phyloP scores from a whole-genome alignment of 176 grass and related monocot genomes.

The Pharus latifolius region DNA sequence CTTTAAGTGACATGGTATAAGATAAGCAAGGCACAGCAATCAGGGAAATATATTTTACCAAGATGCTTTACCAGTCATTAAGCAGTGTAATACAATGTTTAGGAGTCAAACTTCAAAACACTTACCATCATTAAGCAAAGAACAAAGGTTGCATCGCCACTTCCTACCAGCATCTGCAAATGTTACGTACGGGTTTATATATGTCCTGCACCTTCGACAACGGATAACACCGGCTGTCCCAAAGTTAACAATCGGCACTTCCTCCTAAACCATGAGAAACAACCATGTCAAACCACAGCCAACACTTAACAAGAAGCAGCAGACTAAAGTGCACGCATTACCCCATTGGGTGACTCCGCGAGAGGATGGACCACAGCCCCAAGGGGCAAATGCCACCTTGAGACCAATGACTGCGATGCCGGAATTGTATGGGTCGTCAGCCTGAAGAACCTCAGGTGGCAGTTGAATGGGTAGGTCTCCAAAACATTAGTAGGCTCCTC shows the following conservation, averaged over 20 bases:
- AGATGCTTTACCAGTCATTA: background rate
- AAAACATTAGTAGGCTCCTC: slow-evolving; percentile 59
- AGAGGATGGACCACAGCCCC: slow-evolving; percentile 81
- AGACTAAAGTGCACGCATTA: slow-evolving; percentile 30
- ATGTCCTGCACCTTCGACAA: slow-evolving; percentile 94
- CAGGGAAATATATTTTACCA: background rate
- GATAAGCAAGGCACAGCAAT: background rate
- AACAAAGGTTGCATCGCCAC: slow-evolving; percentile 98
- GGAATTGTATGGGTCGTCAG: slow-evolving; percentile 84
- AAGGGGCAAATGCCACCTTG: slow-evolving; percentile 96
- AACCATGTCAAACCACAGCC: slow-evolving; percentile 3
- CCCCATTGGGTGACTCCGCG: slow-evolving; percentile 88
- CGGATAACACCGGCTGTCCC: slow-evolving; percentile 70
- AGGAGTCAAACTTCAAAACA: background rate
- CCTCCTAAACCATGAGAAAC: slow-evolving; percentile 45
- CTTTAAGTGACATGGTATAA: no score
- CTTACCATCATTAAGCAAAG: slow-evolving; percentile 93
- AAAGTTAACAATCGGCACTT: slow-evolving; percentile 88
- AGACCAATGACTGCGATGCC: slow-evolving; percentile 71
- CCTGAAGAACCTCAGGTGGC: slow-evolving; percentile 80
- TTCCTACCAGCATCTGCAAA: slow-evolving; percentile 97
- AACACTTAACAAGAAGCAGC: background rate
- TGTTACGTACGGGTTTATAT: slow-evolving; percentile 83
- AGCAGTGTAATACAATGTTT: background rate
- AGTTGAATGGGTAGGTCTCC: slow-evolving; percentile 65